These are phyloP conservation scores for Pichia sp. DNA, from an alignment of 1,139 yeast genomes.

Conservation along the genomic window DNA sequence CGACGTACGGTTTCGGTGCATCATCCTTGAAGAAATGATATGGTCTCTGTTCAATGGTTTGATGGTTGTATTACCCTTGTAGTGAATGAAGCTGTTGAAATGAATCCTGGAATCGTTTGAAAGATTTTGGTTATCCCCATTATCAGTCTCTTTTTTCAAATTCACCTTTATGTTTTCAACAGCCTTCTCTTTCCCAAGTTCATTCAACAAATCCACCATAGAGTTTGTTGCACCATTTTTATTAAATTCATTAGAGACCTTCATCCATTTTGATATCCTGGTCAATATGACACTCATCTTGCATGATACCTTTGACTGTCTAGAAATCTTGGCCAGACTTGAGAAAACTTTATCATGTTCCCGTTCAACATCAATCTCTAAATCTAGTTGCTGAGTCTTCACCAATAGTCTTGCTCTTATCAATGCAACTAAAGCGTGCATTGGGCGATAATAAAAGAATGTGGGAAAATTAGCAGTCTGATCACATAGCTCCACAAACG, in stretches of 20 bases:
- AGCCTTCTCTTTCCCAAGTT: conserved; percentile 40
- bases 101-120: conserved; percentile 22
- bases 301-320: conserved; percentile 33
- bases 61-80: conserved; percentile 8
- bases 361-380: conserved; percentile 32
- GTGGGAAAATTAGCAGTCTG: conserved; percentile 42
- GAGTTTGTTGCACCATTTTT: conserved; percentile 31
- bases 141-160: conserved; percentile 9
- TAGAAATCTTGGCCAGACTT: conserved; percentile 21
- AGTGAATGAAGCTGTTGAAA: conserved; percentile 23
- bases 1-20: no score
- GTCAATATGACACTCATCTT: conserved; percentile 39
- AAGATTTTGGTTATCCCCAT: conserved; percentile 19
- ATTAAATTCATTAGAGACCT: conserved; percentile 32
- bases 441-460: conserved; percentile 47
- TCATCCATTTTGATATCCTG: conserved; percentile 43
- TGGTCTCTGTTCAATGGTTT: not conserved
- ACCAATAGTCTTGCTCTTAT: conserved; percentile 39
- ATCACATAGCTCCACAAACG: conserved; percentile 36
- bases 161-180: conserved; percentile 39
- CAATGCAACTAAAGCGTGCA: conserved; percentile 45
- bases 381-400: conserved; percentile 31
- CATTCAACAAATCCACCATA: conserved; percentile 37
- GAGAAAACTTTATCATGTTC: conserved; percentile 30
- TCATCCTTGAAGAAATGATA: no score